Percentiles rank a stretch among this genome's conserved stretches.
phyloP scores from a whole-genome alignment of 2,329 filamentous ascomycete species.

The Colletotrichum orbiculare region DNA sequence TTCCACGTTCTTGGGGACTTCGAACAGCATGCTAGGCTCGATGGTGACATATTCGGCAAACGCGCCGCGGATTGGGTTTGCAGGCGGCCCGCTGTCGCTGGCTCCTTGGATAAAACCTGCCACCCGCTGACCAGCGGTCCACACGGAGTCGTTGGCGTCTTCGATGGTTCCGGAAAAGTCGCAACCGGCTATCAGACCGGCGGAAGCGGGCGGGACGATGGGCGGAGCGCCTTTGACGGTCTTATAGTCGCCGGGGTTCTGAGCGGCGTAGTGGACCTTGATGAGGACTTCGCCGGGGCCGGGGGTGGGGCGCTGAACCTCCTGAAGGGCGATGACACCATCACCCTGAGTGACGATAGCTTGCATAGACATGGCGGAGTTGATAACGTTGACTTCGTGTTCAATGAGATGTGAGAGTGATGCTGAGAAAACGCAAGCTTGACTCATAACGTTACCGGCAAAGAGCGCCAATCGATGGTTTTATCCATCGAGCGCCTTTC shows the following conservation, averaged over 20 bases:
- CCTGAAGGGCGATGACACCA: slow-evolving; percentile 41
- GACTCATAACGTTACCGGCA: no score
- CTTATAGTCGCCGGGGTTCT: slow-evolving; percentile 50
- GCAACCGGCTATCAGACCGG: slow-evolving; percentile 45
- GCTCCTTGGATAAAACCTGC: slow-evolving; percentile 47
- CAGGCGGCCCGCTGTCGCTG: slow-evolving; percentile 13
- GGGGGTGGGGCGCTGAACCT: slow-evolving; percentile 42
- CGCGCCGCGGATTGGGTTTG: slow-evolving; percentile 14
- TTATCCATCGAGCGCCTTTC: no score
- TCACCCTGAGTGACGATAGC: slow-evolving; percentile 47
- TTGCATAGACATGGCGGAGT: background rate
- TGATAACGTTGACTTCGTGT: background rate
- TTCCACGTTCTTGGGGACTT: background rate
- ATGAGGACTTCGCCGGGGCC: slow-evolving; percentile 46
- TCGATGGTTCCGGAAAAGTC: slow-evolving; percentile 47
- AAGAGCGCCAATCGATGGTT: no score
- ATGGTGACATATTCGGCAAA: slow-evolving; percentile 13
- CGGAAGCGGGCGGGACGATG: slow-evolving; percentile 24
- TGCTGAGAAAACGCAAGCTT: background rate
- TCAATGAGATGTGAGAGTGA: background rate
- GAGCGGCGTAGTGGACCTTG: slow-evolving; percentile 44
- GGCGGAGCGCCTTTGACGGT: slow-evolving; percentile 5
- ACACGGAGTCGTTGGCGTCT: slow-evolving; percentile 44
- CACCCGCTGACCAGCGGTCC: slow-evolving; percentile 45
- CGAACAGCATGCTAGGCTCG: slow-evolving; percentile 1